Conservation (phyloP, 495 filamentous ascomycete species). For the Penicillium paradoxum region DNA sequence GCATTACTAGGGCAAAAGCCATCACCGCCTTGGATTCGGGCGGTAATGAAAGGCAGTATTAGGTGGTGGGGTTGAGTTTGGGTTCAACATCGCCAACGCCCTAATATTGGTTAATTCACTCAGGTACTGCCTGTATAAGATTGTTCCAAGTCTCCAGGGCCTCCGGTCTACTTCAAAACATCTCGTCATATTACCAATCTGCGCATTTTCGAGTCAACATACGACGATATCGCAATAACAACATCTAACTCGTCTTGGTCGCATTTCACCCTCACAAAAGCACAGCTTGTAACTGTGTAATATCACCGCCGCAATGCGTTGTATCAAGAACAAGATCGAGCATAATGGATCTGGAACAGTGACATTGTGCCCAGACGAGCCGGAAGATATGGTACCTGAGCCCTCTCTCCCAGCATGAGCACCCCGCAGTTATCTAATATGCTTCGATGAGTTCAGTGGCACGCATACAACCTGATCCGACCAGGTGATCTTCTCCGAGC, state of each 20-base stretch:
- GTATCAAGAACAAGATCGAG: conserved; percentile 68
- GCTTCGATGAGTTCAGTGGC: conserved; percentile 59
- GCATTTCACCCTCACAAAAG: neutral
- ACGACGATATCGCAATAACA: neutral
- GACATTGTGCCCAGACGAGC: conserved; percentile 80
- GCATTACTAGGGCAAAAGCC: neutral
- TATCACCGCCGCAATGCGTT: conserved; percentile 50
- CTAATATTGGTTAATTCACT: neutral
- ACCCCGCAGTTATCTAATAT: conserved; percentile 2
- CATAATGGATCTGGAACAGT: conserved; percentile 72
- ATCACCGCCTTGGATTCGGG: neutral
- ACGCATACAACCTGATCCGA: conserved; percentile 90
- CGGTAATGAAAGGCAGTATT: conserved; percentile 18
- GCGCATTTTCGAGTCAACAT: neutral
- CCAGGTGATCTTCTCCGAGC: conserved; percentile 74
- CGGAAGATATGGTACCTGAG: conserved; percentile 82
- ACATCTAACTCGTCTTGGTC: neutral
- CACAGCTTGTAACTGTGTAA: neutral
- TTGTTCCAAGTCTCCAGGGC: neutral
- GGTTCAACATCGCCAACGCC: neutral
- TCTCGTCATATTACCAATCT: neutral
- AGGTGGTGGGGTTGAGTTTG: conserved; percentile 11
- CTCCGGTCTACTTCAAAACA: too few relatives aligned
- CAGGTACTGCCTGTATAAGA: neutral
- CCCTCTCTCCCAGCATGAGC: conserved; percentile 1